Percentiles rank a stretch among this genome's conserved stretches.
Evolutionary conservation across 257 asterid genomes (phyloP).

Genomic region (Solanum arcanum): DNA sequence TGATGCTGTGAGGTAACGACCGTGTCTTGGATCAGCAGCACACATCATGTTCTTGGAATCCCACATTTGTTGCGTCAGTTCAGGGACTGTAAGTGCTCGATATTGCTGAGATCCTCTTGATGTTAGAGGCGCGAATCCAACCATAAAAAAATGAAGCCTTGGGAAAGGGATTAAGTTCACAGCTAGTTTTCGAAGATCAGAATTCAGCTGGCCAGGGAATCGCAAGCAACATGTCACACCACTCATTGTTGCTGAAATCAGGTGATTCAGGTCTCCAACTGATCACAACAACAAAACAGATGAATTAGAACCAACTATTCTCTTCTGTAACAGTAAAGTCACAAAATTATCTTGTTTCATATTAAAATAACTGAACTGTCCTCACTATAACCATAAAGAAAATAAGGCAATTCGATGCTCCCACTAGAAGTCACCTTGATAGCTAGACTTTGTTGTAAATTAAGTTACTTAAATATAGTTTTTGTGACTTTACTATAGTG

Average conservation of each 20-base stretch:
- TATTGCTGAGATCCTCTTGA: conserved; percentile 22
- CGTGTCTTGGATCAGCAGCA: conserved; percentile 20
- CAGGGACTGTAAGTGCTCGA: conserved; percentile 14
- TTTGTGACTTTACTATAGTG: not conserved
- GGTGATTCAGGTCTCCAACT: conserved; percentile 23
- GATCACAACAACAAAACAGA: not conserved
- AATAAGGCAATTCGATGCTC: not conserved
- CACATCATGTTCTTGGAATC: conserved; percentile 24
- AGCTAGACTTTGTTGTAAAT: not conserved
- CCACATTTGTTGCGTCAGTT: conserved; percentile 23
- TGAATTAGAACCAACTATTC: not conserved
- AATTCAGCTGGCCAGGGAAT: conserved; percentile 19
- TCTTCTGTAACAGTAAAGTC: not conserved
- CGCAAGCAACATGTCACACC: conserved; percentile 19
- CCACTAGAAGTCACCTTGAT: not conserved
- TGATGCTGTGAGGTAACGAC: conserved; percentile 18
- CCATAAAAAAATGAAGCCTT: conserved; percentile 20
- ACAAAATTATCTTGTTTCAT: not conserved
- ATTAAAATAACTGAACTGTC: not conserved
- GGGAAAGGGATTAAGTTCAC: conserved; percentile 21
- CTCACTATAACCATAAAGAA: not conserved
- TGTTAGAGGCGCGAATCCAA: conserved; percentile 20
- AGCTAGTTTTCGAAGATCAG: conserved; percentile 16
- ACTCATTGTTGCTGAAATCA: conserved; percentile 20
- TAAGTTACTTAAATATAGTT: not conserved